phyloP scores from a whole-genome alignment of 768 basidiomycete genomes.

The Xerocomellus amylosporus region DNA sequence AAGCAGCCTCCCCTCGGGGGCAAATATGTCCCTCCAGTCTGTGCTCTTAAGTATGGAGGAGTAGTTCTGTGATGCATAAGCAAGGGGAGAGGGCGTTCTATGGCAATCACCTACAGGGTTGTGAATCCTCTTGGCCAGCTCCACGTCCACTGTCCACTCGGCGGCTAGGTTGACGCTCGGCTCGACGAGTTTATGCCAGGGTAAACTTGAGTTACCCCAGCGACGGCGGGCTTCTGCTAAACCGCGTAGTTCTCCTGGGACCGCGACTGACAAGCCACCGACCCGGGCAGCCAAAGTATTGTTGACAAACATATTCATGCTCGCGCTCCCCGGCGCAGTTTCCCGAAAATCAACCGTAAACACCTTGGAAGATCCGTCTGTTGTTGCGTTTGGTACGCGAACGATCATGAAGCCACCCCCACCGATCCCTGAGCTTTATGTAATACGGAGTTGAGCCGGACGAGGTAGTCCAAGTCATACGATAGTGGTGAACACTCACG shows the following conservation, averaged over 20 bases:
- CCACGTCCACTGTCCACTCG: slow-evolving; percentile 77
- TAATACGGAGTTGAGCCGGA: background rate
- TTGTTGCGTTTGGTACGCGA: slow-evolving; percentile 57
- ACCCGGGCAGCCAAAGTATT: slow-evolving; percentile 51
- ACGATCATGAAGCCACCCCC: slow-evolving; percentile 87
- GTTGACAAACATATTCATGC: slow-evolving; percentile 71
- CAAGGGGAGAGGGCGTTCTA: background rate
- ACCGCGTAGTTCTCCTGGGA: slow-evolving; percentile 90
- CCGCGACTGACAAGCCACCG: slow-evolving; percentile 83
- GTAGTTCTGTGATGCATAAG: slow-evolving; percentile 36
- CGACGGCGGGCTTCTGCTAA: slow-evolving; percentile 77
- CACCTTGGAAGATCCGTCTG: slow-evolving; percentile 50
- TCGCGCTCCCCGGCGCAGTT: slow-evolving; percentile 71
- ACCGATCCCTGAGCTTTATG: slow-evolving; percentile 69
- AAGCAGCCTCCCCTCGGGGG: slow-evolving; percentile 68
- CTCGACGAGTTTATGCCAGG: slow-evolving; percentile 75
- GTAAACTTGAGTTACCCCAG: slow-evolving; percentile 63
- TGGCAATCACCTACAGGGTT: slow-evolving; percentile 38
- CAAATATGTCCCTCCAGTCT: slow-evolving; percentile 86
- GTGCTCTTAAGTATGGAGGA: slow-evolving; percentile 60
- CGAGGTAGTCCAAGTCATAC: background rate
- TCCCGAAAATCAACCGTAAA: slow-evolving; percentile 88
- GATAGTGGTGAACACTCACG: slow-evolving; percentile 45
- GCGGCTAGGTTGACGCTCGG: slow-evolving; percentile 73
- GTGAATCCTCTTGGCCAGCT: slow-evolving; percentile 71